These are phyloP conservation scores for Naganishia randhawae DNA, from an alignment of 768 basidiomycete genomes.

Conservation along the genomic window DNA sequence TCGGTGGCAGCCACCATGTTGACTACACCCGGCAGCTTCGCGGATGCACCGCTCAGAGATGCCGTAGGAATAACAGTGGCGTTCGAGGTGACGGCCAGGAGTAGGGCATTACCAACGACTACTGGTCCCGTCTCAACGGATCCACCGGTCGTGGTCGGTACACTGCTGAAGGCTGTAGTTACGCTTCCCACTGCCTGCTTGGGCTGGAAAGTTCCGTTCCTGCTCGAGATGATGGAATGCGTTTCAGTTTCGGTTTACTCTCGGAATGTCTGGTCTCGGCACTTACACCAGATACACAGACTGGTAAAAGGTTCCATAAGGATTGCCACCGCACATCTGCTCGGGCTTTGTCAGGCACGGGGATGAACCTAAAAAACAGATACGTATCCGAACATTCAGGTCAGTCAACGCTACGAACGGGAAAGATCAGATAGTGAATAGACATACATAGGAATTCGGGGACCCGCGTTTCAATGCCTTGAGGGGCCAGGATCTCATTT, in stretches of 20 bases:
- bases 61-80: neutral
- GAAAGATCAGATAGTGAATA: neutral
- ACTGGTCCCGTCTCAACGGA: neutral
- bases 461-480: constrained; percentile 20
- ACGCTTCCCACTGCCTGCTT: neutral
- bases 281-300: constrained; percentile 24
- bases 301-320: constrained; percentile 14
- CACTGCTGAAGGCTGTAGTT: constrained; percentile 1
- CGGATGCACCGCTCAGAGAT: neutral
- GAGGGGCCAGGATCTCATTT: neutral
- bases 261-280: too few relatives aligned
- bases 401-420: neutral
- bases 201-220: constrained; percentile 9
- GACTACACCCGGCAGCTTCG: neutral
- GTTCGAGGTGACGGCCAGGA: neutral
- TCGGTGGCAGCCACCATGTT: neutral
- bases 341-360: constrained; percentile 10
- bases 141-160: neutral
- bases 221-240: neutral
- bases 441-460: constrained; percentile 16
- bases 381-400: neutral
- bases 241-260: neutral
- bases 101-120: neutral
- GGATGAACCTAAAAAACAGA: constrained; percentile 10
- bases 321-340: constrained; percentile 23